phyloP scores from a whole-genome alignment of 1,284 basidiomycete species.

The Jaminaea rosea region DNA sequence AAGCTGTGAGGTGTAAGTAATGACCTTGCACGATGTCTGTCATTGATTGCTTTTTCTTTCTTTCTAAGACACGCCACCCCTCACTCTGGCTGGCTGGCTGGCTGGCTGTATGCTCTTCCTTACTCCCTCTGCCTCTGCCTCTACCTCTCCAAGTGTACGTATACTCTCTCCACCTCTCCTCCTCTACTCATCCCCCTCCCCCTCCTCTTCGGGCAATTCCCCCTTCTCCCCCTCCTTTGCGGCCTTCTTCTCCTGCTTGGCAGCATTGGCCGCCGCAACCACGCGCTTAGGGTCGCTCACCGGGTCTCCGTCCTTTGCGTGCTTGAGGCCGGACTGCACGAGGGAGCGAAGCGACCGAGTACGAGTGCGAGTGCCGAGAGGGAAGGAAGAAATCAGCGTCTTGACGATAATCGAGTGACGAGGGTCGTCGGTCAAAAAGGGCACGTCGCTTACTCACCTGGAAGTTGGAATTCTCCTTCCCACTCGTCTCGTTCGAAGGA shows the following conservation, averaged over 20 bases:
- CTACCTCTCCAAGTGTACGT: too few species aligned
- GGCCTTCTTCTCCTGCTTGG: slow-evolving; percentile 1
- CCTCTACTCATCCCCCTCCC: too few species aligned
- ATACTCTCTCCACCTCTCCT: too few species aligned
- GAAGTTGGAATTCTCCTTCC: slow-evolving; percentile 1
- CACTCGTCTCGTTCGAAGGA: neutral
- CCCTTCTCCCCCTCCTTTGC: too few species aligned
- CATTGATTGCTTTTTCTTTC: too few species aligned
- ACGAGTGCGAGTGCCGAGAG: neutral
- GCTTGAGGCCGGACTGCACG: neutral
- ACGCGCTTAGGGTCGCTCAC: neutral
- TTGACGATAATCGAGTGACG: neutral
- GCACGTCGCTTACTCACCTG: neutral
- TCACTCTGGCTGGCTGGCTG: too few species aligned
- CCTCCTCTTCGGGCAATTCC: too few species aligned
- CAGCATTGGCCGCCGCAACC: neutral
- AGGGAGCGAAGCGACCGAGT: too few species aligned
- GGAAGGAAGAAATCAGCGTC: neutral
- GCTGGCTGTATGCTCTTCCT: neutral
- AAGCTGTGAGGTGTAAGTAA: too few species aligned
- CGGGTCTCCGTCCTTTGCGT: neutral
- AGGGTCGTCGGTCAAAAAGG: neutral
- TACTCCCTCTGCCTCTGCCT: neutral
- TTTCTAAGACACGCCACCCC: too few species aligned
- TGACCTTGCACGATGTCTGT: too few species aligned